Evolutionary conservation across 768 basidiomycete genomes (phyloP).

Genomic region (Lyophyllum shimeji): DNA sequence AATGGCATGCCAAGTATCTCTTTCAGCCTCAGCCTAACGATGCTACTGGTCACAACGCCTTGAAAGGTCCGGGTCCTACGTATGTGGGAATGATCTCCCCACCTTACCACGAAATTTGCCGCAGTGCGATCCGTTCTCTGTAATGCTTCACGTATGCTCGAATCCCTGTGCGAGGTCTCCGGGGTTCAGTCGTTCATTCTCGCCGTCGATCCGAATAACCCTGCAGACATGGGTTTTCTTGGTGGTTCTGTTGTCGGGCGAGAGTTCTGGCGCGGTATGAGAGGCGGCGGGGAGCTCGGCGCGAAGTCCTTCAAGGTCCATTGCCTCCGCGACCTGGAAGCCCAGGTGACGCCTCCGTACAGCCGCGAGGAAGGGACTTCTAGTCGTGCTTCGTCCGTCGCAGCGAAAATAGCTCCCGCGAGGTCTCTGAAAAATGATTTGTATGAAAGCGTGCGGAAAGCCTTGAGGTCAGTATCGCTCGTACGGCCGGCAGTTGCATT

Average conservation of each 20-base stretch:
- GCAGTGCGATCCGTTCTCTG: slow-evolving; percentile 48
- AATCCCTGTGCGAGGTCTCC: slow-evolving; percentile 47
- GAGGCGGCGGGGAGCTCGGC: slow-evolving; percentile 58
- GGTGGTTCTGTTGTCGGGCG: slow-evolving; percentile 61
- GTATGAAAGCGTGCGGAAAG: slow-evolving; percentile 52
- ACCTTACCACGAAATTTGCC: slow-evolving; percentile 15
- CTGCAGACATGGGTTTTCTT: slow-evolving; percentile 53
- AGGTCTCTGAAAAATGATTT: slow-evolving; percentile 52
- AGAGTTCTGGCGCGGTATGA: slow-evolving; percentile 64
- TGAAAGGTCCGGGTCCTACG: slow-evolving; percentile 20
- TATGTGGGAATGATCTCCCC: slow-evolving; percentile 7
- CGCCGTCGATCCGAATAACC: slow-evolving; percentile 52
- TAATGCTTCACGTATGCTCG: slow-evolving; percentile 51
- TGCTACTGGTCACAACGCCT: slow-evolving; percentile 5
- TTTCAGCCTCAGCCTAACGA: slow-evolving; percentile 31
- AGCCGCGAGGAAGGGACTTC: slow-evolving; percentile 11
- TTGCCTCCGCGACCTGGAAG: slow-evolving; percentile 32
- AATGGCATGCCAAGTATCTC: slow-evolving; percentile 61
- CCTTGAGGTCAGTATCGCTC: slow-evolving; percentile 45
- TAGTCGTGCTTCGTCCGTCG: slow-evolving; percentile 10
- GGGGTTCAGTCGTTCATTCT: slow-evolving; percentile 64
- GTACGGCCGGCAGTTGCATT: not conserved
- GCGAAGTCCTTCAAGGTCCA: slow-evolving; percentile 54
- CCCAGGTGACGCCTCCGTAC: slow-evolving; percentile 10
- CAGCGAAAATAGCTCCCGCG: slow-evolving; percentile 26